Evolutionary conservation across 176 grass and related monocot genomes (phyloP), one percentile per base, ranked within the genome.

Genomic region (Oryza meyeriana): DNA sequence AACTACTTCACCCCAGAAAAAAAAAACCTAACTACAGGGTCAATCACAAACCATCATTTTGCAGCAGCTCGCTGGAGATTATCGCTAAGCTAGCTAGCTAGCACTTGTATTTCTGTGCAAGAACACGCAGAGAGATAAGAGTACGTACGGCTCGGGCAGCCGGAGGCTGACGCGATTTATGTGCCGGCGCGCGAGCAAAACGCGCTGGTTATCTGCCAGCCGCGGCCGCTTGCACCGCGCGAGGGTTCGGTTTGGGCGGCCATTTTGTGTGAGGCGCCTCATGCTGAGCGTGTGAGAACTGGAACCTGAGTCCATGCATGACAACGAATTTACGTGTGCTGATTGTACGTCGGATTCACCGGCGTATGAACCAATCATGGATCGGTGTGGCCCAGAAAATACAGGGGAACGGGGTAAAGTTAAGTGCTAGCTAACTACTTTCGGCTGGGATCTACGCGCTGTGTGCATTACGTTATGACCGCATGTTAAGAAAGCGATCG

Each of bases 201-300:
- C 52, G 10, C 79, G 88, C 83, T 66, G 44, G 66, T 64, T 68
- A 86, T 82, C 88, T 86, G 79, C 78, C 83, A 22, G 12, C 24
- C 29, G 24, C 29, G 28, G 29, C 66, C 72, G 22, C 71, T 0
- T 34, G 81, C 82, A 17, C 83, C 83, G 87, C 78, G 71, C 4
- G 55, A 33, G 71, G 78, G 88, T 92, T 90, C 83, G 28, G 88
- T 92, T 90, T 78, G 70, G 72, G 81, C 83, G 85, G 69, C 82
- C 48, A 22, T 81, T 93, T 97, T 74, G 90, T 91, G 94, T 91
- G 93, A 95, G 71, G 39, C 72, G 58, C 17, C 42, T 64, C 90
- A 95, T 81, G 90, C 93, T 36, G 78, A 84, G 48, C 24, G 87
- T 70, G 82, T 94, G 94, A 81, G 24, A 28, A 12, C 4, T 65